Evolutionary conservation across 495 filamentous ascomycete species (phyloP), one percentile per base, ranked within the genome.

Genomic region (Talaromyces liani): DNA sequence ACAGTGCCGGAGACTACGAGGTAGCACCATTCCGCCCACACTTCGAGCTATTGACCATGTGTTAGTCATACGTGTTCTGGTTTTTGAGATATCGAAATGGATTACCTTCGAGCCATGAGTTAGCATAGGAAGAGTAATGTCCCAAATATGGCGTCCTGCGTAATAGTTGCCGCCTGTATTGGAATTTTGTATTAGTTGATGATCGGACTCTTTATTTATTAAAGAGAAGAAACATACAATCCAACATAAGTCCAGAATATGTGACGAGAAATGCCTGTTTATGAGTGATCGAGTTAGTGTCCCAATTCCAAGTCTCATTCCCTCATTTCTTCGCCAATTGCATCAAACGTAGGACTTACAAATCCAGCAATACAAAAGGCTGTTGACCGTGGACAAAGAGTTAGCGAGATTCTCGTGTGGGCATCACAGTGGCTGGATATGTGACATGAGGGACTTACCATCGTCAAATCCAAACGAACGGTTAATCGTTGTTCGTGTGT

Each of bases 1-100:
- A 56, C 53, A 27, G 53, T 56, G 53, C 22, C 53, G 27, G 53
- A 56, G 24, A 56, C 27, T 25, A 56, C 53, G 10, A 56, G 53
- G 27, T 56, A 56, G 20, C 53, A 56, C 53, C 53, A 56, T 56
- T 56, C 53, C 16, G 53, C 53, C 53, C 53, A 56, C 12, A 56
- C 53, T 14, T 56, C 53, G 16, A 56, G 24, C 53, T 56, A 56
- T 56, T 27, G 16, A 20, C 2, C 22, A 20, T 20, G n/a, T 20
- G 18, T 49, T 49, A 49, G 45, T 16, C 45, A 49, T 49, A n/a
- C 20, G n/a, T 5, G 45, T 49, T 20, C 12, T 5, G 3, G 36
- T 41, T 16, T 41, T 16, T 41, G 2, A 9, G 14, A 14, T 20
- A 49, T 49, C 1, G 6, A 10, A 29, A 29, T 22, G 6, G 12